Percentiles rank a stretch among this genome's conserved stretches.
Conservation (phyloP, 2,329 filamentous ascomycete genomes). For the Monosporascus ibericus region DNA sequence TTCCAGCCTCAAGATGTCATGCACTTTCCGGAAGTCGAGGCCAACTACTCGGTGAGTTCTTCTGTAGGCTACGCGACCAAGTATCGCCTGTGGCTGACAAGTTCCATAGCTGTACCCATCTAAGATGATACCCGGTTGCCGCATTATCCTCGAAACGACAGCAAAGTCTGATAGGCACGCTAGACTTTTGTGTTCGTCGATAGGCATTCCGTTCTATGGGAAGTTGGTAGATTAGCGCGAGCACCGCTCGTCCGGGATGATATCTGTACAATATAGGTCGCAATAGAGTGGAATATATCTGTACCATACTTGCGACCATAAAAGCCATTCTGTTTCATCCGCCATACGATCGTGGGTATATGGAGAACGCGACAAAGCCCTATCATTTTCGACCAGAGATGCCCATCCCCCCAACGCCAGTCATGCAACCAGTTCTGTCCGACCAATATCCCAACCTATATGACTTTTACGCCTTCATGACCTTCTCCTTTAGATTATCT, state of each 20-base stretch:
- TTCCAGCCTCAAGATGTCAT: slow-evolving; percentile 69
- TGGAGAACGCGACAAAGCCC: not conserved
- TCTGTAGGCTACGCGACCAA: slow-evolving; percentile 1
- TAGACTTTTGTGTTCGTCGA: slow-evolving; percentile 62
- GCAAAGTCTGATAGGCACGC: slow-evolving; percentile 82
- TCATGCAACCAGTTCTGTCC: slow-evolving; percentile 2
- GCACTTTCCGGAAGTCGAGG: slow-evolving; percentile 88
- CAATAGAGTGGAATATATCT: slow-evolving; percentile 17
- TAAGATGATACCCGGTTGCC: slow-evolving; percentile 76
- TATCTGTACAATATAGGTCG: slow-evolving; percentile 10
- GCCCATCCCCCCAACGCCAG: slow-evolving; percentile 6
- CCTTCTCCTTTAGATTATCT: slow-evolving; percentile 54
- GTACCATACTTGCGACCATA: slow-evolving; percentile 14
- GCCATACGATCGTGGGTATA: not conserved
- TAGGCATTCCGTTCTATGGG: slow-evolving; percentile 79
- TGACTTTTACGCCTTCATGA: slow-evolving; percentile 24
- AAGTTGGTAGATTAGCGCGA: slow-evolving; percentile 44
- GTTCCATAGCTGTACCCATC: slow-evolving; percentile 49
- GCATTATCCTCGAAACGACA: slow-evolving; percentile 78
- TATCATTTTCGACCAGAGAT: not conserved
- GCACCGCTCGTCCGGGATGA: slow-evolving; percentile 9
- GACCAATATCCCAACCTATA: not conserved
- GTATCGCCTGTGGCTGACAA: slow-evolving; percentile 2
- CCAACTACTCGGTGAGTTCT: slow-evolving; percentile 81
- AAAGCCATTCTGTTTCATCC: not conserved